Base-by-base conservation (phyloP, 176 grass and related monocot genomes). In the Triticum timopheevii region DNA sequence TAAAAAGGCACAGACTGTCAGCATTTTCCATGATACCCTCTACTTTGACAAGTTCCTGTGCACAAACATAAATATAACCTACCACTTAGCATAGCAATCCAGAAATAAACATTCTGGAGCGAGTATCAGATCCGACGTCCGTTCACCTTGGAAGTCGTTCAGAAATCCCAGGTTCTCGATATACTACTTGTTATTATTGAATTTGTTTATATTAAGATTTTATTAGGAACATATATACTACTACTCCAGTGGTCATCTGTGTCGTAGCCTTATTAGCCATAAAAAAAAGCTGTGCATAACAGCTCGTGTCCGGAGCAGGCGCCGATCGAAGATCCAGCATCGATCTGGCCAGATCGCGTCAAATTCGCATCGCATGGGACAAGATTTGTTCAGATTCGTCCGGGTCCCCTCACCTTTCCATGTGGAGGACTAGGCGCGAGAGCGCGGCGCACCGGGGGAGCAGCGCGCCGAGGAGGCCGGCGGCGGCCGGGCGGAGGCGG, bases 351-450 rank as follows among this genome's bases (percentile, higher is more conserved):
- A 82, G 90, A 88, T 84, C 64, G 52, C 69, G 63, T 64, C 5
- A 44, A 68, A 82, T 58, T 65, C 24, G 23, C 4, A 47, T 62
- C 8, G 3, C 24, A 44, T 12, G 8, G 13, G 49, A 45, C 0
- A 9, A 45, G 34, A 76, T 87, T 90, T 81, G 73, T 39, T n/a
- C 17, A n/a, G 82, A 61, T 76, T 88, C 7, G 22, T 0, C 13
- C 49, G 28, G 45, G n/a, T 52, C 20, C 10, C 79, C 89, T 93
- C 85, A 99, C 97, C 94, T 99, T 89, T 96, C 87, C 88, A 96
- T 99, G 4, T 77, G 91, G 34, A 99, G 87, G 9, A 36, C 31
- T 13, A 96, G 93, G 71, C 85, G 83, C 4, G 79, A 39, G 79
- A 99, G 79, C 6, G 87, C 90, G 42, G 62, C 0, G 77, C 97